Conservation (phyloP, 805 yeast species). For the Saccharomyces paradoxus region DNA sequence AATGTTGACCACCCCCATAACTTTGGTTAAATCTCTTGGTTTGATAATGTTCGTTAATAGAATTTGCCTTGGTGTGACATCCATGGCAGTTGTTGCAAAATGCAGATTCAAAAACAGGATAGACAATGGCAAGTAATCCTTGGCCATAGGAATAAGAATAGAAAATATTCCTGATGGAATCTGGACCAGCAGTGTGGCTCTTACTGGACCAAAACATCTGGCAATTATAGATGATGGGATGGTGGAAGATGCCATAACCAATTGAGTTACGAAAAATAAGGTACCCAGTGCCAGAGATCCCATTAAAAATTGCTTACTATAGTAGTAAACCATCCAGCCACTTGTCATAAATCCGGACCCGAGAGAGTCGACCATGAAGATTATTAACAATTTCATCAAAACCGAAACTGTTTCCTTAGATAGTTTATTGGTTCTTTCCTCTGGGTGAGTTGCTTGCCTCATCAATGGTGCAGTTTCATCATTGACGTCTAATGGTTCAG, state of each 20-base stretch:
- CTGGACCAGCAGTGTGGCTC: slow-evolving; percentile 66
- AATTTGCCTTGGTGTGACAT: slow-evolving; percentile 85
- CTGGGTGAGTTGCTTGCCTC: slow-evolving; percentile 5
- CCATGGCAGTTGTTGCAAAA: slow-evolving; percentile 69
- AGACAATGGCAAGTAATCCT: slow-evolving; percentile 35
- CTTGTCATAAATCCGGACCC: slow-evolving; percentile 85
- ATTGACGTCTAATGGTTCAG: slow-evolving; percentile 16
- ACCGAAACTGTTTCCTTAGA: slow-evolving; percentile 38
- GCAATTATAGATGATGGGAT: slow-evolving; percentile 70
- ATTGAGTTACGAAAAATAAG: slow-evolving; percentile 56
- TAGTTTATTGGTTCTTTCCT: slow-evolving; percentile 6
- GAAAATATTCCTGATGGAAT: slow-evolving; percentile 68
- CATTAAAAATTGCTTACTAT: slow-evolving; percentile 47
- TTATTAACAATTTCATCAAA: slow-evolving; percentile 41
- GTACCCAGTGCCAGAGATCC: slow-evolving; percentile 55
- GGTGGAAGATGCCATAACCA: slow-evolving; percentile 60
- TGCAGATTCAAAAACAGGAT: slow-evolving; percentile 45
- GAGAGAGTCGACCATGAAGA: slow-evolving; percentile 78
- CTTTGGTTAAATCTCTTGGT: slow-evolving; percentile 58
- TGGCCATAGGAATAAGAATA: slow-evolving; percentile 43
- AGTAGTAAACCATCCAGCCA: slow-evolving; percentile 83
- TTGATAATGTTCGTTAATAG: slow-evolving; percentile 61
- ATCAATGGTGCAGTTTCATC: slow-evolving; percentile 24
- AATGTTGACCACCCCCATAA: slow-evolving; percentile 79
- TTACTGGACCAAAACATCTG: slow-evolving; percentile 64